Evolutionary conservation across 1,284 basidiomycete species (phyloP).

Genomic region (Ganoderma multipileum): DNA sequence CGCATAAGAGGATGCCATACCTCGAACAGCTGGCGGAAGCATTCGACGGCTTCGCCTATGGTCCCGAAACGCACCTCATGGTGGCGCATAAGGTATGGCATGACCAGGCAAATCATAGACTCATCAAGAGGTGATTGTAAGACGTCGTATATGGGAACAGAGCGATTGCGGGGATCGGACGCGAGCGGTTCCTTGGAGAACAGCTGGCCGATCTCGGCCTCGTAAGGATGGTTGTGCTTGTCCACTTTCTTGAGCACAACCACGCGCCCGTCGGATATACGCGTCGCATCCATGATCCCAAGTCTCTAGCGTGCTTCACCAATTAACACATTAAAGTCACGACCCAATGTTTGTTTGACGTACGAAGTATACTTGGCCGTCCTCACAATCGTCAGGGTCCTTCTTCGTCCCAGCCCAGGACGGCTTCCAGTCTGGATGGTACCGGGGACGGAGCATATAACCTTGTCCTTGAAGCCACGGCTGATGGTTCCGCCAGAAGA

Average conservation of each 20-base stretch:
- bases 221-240: slow-evolving; percentile 5
- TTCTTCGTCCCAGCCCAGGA: slow-evolving; percentile 19
- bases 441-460: slow-evolving; percentile 29
- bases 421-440: slow-evolving; percentile 26
- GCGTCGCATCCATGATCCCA: slow-evolving; percentile 21
- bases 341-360: not conserved
- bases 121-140: slow-evolving; percentile 30
- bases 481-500: slow-evolving; percentile 20
- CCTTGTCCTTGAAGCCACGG: slow-evolving; percentile 26
- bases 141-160: slow-evolving; percentile 36
- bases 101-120: slow-evolving; percentile 32
- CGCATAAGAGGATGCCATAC: slow-evolving; percentile 21
- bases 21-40: slow-evolving; percentile 39
- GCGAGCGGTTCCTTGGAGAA: slow-evolving; percentile 15
- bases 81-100: slow-evolving; percentile 35
- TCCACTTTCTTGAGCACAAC: slow-evolving; percentile 20
- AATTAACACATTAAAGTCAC: not conserved
- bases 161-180: slow-evolving; percentile 37
- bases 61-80: slow-evolving; percentile 33
- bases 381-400: slow-evolving; percentile 11
- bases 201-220: slow-evolving; percentile 26
- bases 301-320: not conserved
- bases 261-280: slow-evolving; percentile 16
- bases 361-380: slow-evolving; percentile 6
- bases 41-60: slow-evolving; percentile 39